Conservation (phyloP, 179 eudicot genomes). For the Silene noctiflora region DNA sequence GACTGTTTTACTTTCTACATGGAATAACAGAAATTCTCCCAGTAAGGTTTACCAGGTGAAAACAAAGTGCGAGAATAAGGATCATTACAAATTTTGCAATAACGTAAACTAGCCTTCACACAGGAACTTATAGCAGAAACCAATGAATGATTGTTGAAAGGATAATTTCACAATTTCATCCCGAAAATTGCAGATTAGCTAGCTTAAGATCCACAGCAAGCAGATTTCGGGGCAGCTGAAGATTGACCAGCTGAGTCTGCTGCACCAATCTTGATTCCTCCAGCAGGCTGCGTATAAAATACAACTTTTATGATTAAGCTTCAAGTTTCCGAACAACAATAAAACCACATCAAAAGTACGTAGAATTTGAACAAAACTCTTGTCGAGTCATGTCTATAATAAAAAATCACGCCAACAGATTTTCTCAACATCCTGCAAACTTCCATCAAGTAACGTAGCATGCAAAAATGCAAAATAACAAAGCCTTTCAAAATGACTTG, state of each 20-base stretch:
- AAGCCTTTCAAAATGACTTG: not conserved
- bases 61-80: constrained; percentile 11
- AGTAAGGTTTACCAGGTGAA: constrained; percentile 18
- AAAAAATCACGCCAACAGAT: too few relatives aligned
- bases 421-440: too few relatives aligned
- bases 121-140: constrained; percentile 25
- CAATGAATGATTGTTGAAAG: constrained; percentile 18
- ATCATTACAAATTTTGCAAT: constrained; percentile 18
- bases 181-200: constrained; percentile 9
- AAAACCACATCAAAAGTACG: not conserved
- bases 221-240: constrained; percentile 35
- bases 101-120: constrained; percentile 25
- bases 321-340: not conserved
- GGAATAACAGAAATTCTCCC: constrained; percentile 14
- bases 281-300: constrained; percentile 26
- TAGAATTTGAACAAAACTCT: too few relatives aligned
- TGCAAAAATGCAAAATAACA: too few relatives aligned
- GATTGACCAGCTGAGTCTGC: constrained; percentile 28
- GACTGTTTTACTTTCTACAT: constrained; percentile 21
- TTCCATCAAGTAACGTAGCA: too few relatives aligned
- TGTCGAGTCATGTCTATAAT: too few relatives aligned
- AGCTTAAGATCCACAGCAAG: constrained; percentile 41
- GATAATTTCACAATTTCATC: constrained; percentile 10
- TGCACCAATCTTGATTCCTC: constrained; percentile 34
- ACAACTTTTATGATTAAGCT: not conserved